These are phyloP conservation scores for Eutreptiella sp. DNA, from an alignment of 208 protist species.

Conservation along the genomic window DNA sequence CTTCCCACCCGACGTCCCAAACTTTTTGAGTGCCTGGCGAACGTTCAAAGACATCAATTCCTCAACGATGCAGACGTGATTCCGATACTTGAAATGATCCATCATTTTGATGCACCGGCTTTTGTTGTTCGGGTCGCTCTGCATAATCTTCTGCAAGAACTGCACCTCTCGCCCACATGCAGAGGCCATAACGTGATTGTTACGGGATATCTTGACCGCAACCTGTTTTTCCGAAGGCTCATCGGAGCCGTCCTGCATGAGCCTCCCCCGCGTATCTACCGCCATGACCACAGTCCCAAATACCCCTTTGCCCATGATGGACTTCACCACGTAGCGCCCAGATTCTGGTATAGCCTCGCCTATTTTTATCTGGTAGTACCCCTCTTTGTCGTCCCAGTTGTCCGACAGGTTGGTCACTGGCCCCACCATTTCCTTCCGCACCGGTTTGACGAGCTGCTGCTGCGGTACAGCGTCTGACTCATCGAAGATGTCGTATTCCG, in stretches of 20 bases:
- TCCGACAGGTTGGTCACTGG: background rate
- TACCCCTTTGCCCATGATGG: background rate
- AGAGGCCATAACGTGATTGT: conserved; percentile 22
- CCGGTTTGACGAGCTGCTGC: too few relatives aligned
- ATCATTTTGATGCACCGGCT: conserved; percentile 28
- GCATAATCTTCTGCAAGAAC: conserved; percentile 37
- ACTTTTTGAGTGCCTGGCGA: conserved; percentile 48
- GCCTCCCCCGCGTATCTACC: too few relatives aligned
- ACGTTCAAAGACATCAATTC: conserved; percentile 41
- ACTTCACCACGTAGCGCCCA: background rate
- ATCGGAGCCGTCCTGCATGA: too few relatives aligned
- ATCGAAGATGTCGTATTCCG: too few relatives aligned
- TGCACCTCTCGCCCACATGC: conserved; percentile 52
- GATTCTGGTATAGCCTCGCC: background rate
- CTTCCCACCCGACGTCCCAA: conserved; percentile 25
- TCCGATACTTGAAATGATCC: conserved; percentile 42
- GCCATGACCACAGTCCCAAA: background rate
- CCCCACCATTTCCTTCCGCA: too few relatives aligned
- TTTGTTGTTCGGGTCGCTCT: conserved; percentile 29
- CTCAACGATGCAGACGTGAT: conserved; percentile 61
- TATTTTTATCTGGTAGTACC: background rate
- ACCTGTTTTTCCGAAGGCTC: background rate
- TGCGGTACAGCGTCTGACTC: too few relatives aligned
- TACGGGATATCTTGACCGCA: conserved; percentile 19
- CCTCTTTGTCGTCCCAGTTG: conserved; percentile 5